phyloP scores from a whole-genome alignment of 345 rosid species.

The Moricandia moricandioides region DNA sequence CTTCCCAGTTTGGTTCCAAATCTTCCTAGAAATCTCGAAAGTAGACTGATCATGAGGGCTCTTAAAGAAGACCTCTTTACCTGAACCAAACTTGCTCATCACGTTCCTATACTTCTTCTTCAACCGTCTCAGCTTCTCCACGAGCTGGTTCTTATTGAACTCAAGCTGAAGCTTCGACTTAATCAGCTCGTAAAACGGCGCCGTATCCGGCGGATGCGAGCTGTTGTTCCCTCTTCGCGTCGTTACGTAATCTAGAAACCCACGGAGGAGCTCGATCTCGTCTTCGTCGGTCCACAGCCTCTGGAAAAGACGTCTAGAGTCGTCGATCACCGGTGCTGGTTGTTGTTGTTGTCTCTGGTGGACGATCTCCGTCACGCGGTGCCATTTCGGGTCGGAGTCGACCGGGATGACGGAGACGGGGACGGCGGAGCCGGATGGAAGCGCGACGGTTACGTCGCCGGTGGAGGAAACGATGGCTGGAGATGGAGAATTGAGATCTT shows the following conservation, averaged over 20 bases:
- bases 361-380: conserved; percentile 24
- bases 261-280: conserved; percentile 95
- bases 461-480: conserved; percentile 17
- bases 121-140: conserved; percentile 86
- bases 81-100: conserved; percentile 64
- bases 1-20: conserved; percentile 59
- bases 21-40: conserved; percentile 93
- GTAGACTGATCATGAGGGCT: conserved; percentile 90
- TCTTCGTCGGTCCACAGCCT: conserved; percentile 98
- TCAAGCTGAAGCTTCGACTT: conserved; percentile 93
- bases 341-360: conserved; percentile 38
- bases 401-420: conserved; percentile 17
- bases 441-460: conserved; percentile 29
- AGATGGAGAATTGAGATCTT: conserved; percentile 37
- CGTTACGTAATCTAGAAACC: conserved; percentile 75
- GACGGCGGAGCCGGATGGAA: conserved; percentile 42
- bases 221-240: conserved; percentile 46
- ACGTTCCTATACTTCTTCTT: conserved; percentile 94
- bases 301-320: conserved; percentile 77
- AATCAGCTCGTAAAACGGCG: conserved; percentile 87
- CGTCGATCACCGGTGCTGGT: conserved; percentile 40
- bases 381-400: conserved; percentile 41
- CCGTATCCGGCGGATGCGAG: conserved; percentile 77
- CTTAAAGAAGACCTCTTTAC: conserved; percentile 83
- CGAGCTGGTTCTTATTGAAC: conserved; percentile 93